These are phyloP conservation scores for Eurotiales sp. DNA, from an alignment of 2,329 filamentous ascomycete genomes.

Conservation along the genomic window DNA sequence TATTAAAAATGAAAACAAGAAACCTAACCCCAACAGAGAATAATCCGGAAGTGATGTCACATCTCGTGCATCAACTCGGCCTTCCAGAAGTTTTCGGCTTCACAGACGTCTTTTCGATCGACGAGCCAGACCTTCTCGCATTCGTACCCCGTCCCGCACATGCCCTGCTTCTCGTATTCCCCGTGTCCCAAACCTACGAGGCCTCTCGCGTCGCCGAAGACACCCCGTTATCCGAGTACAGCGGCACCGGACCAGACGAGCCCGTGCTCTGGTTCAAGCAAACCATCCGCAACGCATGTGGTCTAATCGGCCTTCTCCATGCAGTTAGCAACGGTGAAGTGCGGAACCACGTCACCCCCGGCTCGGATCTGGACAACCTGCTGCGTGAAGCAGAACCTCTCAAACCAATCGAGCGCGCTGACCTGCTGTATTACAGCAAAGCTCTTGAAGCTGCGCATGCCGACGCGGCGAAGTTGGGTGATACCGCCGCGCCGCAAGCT, in stretches of 20 bases:
- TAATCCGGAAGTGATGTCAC: conserved; percentile 85
- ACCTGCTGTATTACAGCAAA: conserved; percentile 71
- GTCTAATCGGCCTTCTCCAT: conserved; percentile 83
- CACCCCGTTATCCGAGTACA: conserved; percentile 58
- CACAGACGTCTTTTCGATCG: conserved; percentile 89
- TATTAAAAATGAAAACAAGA: neutral
- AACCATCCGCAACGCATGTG: conserved; percentile 91
- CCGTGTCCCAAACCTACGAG: conserved; percentile 76
- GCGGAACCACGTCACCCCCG: conserved; percentile 55
- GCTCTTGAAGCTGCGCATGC: conserved; percentile 75
- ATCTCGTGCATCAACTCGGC: conserved; percentile 77
- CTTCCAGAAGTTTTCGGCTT: conserved; percentile 72
- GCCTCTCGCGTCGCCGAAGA: conserved; percentile 72
- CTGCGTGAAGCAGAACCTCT: conserved; percentile 68
- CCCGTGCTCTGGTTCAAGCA: conserved; percentile 92
- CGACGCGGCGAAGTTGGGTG: conserved; percentile 70
- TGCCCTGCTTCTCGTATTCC: conserved; percentile 89
- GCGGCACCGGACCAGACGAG: conserved; percentile 63
- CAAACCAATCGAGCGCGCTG: conserved; percentile 61
- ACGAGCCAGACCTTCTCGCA: conserved; percentile 75
- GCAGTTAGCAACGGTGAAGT: conserved; percentile 74
- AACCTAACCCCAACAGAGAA: conserved; percentile 46
- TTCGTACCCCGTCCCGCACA: conserved; percentile 86
- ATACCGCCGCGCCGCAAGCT: conserved; percentile 73
- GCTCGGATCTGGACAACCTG: conserved; percentile 50